phyloP scores from a whole-genome alignment of 2,329 filamentous ascomycete species.

The Coniochaeta hoffmannii region DNA sequence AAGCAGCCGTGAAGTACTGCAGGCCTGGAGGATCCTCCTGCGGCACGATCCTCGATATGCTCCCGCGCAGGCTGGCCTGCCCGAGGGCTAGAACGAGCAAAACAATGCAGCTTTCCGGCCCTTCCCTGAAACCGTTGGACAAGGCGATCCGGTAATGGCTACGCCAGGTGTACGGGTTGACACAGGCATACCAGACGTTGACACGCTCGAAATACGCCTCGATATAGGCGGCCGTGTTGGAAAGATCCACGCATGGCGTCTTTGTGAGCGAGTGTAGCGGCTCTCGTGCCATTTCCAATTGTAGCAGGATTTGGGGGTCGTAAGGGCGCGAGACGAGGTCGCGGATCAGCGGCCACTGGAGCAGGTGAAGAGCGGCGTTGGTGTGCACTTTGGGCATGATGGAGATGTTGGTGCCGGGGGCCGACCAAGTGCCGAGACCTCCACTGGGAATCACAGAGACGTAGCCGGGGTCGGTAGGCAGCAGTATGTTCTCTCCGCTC shows the following conservation, averaged over 20 bases:
- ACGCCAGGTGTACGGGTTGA: constrained; percentile 75
- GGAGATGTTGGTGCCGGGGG: constrained; percentile 59
- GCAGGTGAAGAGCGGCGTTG: constrained; percentile 68
- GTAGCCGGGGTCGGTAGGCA: constrained; percentile 37
- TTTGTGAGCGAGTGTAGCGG: constrained; percentile 62
- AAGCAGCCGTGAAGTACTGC: constrained; percentile 74
- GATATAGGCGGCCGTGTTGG: constrained; percentile 67
- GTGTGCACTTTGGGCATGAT: constrained; percentile 83
- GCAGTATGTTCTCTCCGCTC: constrained; percentile 49
- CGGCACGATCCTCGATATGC: constrained; percentile 63
- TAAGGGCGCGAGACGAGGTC: constrained; percentile 71
- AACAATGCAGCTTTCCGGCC: constrained; percentile 76
- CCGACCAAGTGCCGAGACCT: constrained; percentile 65
- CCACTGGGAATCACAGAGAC: constrained; percentile 51
- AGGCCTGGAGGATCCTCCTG: constrained; percentile 68
- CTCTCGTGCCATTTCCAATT: constrained; percentile 72
- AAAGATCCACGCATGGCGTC: constrained; percentile 60
- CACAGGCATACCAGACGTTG: constrained; percentile 80
- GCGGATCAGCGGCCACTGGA: constrained; percentile 75
- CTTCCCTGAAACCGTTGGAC: constrained; percentile 68
- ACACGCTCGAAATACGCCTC: constrained; percentile 75
- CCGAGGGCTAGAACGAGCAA: constrained; percentile 71
- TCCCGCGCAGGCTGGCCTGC: constrained; percentile 66
- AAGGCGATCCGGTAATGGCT: constrained; percentile 69
- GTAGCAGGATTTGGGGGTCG: constrained; percentile 73